Conservation (phyloP, 768 basidiomycete genomes). For the Panellus pusillus region DNA sequence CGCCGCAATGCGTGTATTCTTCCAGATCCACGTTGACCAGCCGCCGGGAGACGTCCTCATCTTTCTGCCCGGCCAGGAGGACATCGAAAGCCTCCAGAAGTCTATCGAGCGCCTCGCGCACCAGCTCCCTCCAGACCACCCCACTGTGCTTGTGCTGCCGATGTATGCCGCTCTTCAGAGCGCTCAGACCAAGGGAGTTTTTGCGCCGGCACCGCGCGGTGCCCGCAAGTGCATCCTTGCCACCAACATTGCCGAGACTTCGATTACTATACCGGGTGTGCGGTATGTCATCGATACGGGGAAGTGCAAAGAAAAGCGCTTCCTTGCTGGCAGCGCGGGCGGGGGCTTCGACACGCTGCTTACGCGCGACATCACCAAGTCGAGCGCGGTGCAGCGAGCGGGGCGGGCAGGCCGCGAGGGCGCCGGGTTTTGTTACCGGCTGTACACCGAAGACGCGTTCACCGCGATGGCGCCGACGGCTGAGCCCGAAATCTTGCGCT, state of each 20-base stretch:
- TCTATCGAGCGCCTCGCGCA: conserved; percentile 69
- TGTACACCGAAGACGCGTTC: conserved; percentile 87
- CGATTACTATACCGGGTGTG: conserved; percentile 95
- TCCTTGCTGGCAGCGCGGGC: conserved; percentile 65
- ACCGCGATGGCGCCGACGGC: conserved; percentile 60
- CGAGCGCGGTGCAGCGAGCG: conserved; percentile 89
- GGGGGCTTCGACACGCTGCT: conserved; percentile 86
- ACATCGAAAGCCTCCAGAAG: conserved; percentile 86
- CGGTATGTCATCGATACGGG: conserved; percentile 96
- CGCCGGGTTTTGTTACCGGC: conserved; percentile 82
- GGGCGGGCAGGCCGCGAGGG: conserved; percentile 97
- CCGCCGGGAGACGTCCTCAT: conserved; percentile 88
- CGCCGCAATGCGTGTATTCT: conserved; percentile 88
- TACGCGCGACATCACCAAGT: conserved; percentile 81
- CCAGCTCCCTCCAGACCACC: conserved; percentile 57
- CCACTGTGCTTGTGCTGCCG: conserved; percentile 69
- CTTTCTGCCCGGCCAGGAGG: conserved; percentile 96
- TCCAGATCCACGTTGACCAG: conserved; percentile 84
- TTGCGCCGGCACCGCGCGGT: conserved; percentile 60
- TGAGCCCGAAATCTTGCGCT: conserved; percentile 90
- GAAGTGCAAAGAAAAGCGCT: conserved; percentile 93
- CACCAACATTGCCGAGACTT: conserved; percentile 98
- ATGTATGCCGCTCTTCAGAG: conserved; percentile 88
- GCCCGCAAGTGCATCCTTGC: conserved; percentile 91
- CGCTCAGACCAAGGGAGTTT: conserved; percentile 76